Evolutionary conservation across 2,329 filamentous ascomycete species (phyloP).

Genomic region (Curvularia spicifera): DNA sequence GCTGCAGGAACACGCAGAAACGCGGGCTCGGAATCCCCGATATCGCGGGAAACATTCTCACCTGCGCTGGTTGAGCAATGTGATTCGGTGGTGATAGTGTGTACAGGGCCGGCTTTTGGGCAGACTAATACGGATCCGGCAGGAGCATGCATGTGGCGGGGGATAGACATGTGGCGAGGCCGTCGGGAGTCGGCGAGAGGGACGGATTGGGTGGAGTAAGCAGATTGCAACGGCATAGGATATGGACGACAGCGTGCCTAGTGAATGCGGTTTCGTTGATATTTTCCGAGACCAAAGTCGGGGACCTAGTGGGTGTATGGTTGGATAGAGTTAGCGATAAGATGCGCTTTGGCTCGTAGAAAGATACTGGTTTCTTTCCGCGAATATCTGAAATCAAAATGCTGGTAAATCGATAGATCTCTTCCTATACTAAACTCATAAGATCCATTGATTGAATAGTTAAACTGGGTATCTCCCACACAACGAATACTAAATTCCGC

Average conservation of each 20-base stretch:
- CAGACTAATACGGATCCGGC: constrained; percentile 7
- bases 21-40: constrained; percentile 6
- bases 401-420: neutral
- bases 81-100: constrained; percentile 15
- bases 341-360: neutral
- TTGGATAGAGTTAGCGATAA: neutral
- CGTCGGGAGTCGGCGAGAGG: constrained; percentile 11
- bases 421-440: neutral
- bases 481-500: neutral
- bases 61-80: constrained; percentile 2
- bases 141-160: constrained; percentile 7
- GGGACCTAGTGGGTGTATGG: too few relatives aligned
- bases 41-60: constrained; percentile 8
- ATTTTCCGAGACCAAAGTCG: neutral
- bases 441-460: neutral
- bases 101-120: neutral
- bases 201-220: neutral
- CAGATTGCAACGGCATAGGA: neutral
- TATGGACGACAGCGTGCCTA: neutral
- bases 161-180: constrained; percentile 6
- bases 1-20: constrained; percentile 13
- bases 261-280: neutral
- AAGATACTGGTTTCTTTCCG: neutral
- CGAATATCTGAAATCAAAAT: neutral
- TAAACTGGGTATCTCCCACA: constrained; percentile 6